These are phyloP conservation scores for Dalbergia cochinchinensis DNA, from an alignment of 306 rosid species.

Conservation along the genomic window DNA sequence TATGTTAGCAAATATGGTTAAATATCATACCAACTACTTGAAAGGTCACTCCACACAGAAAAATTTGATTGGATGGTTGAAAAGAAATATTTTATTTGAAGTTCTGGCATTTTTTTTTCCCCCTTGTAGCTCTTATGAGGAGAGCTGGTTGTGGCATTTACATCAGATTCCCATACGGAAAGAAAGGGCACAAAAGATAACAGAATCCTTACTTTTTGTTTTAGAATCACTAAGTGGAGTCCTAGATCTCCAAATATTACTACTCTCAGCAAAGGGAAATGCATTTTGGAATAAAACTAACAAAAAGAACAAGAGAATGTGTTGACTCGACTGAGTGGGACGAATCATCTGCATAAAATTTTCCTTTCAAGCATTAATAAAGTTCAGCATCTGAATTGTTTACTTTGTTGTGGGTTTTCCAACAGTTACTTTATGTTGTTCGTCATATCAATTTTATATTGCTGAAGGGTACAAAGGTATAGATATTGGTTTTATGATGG, in stretches of 20 bases:
- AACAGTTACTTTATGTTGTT: slow-evolving; percentile 3
- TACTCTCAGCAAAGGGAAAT: slow-evolving; percentile 12
- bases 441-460: slow-evolving; percentile 18
- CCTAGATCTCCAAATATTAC: slow-evolving; percentile 34
- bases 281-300: slow-evolving; percentile 35
- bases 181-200: slow-evolving; percentile 23
- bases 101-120: no score
- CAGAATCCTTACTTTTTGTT: slow-evolving; percentile 44
- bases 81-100: no score
- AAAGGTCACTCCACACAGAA: no score
- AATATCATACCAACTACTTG: no score
- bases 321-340: slow-evolving; percentile 40
- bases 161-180: slow-evolving; percentile 35
- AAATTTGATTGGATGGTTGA: no score
- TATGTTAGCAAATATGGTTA: no score
- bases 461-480: background rate
- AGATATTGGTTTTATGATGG: background rate
- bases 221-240: slow-evolving; percentile 36
- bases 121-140: background rate
- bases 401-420: slow-evolving; percentile 37
- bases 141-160: slow-evolving; percentile 34
- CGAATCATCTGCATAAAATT: slow-evolving; percentile 27
- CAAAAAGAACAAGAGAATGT: slow-evolving; percentile 39
- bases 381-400: slow-evolving; percentile 47
- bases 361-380: slow-evolving; percentile 12